Base-by-base conservation (phyloP, 2,329 filamentous ascomycete genomes). In the Botrytis paeoniae region DNA sequence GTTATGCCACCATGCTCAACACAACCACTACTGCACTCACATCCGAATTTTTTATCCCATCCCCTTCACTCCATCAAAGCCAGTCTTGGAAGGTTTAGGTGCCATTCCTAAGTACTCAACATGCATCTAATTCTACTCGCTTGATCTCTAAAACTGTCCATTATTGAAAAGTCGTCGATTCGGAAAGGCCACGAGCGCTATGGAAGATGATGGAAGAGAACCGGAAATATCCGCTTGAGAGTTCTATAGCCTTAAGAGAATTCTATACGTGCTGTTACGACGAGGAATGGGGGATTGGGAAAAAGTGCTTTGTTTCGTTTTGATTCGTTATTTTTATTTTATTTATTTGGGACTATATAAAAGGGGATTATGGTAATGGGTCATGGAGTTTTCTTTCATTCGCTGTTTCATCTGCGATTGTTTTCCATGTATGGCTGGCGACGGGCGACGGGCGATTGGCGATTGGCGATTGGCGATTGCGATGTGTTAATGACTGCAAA, bases 401-500 rank as follows among this genome's bases (percentile, higher is more conserved):
- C 29, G 16, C 20, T n/a, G 9, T 59, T 41, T 57, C 29, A 59
- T 43, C 39, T 12, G 48, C 37, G n/a, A 12, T 37, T 20, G 48
- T 29, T 29, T 20, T 57, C 25, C 39, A 41, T 57, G 10, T 37
- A 41, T 18, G 37, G 48, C 45, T 54, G 48, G 45, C 45, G 64
- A 68, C 12, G 35, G 45, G 25, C 45, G 25, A 68, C 22, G 4
- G 48, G 22, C 22, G 48, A 51, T n/a, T 54, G 25, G 48, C 12
- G 48, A 54, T 43, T n/a, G 65, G 22, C 22, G 48, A 51, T n/a
- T 54, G 25, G 48, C 12, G 48, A 54, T 43, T n/a, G 65, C 6
- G 51, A 57, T 9, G 35, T 41, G n/a, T 57, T 32, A 69, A 69
- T 69, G 35, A 57, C 48, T 41, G 65, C 65, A 57, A 69, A 32